Conservation (phyloP, 2,329 filamentous ascomycete species). For the Juglanconis oblonga region DNA sequence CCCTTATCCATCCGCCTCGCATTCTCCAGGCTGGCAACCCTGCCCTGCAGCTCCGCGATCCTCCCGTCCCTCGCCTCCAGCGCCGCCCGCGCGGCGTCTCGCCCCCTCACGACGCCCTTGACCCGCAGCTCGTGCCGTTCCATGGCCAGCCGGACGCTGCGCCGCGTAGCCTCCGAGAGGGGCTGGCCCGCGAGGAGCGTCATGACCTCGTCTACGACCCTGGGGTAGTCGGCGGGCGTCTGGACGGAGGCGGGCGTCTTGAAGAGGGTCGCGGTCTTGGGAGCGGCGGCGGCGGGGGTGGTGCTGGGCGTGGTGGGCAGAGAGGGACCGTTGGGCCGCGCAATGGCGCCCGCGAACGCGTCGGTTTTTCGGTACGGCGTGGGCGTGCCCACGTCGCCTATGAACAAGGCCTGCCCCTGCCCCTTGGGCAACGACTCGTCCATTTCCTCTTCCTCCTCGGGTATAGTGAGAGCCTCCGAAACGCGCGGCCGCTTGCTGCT, state of each 20-base stretch:
- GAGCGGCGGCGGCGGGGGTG: not conserved
- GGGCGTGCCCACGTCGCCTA: conserved; percentile 5
- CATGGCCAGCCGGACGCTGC: conserved; percentile 42
- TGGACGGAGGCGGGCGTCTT: conserved; percentile 1
- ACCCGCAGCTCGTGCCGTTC: conserved; percentile 54
- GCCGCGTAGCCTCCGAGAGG: conserved; percentile 35
- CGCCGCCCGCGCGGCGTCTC: conserved; percentile 63
- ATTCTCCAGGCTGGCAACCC: conserved; percentile 38
- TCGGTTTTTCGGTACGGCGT: conserved; percentile 16
- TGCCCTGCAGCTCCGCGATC: conserved; percentile 34
- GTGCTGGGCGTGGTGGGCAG: not conserved
- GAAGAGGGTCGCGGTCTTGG: not conserved
- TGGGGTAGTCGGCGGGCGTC: conserved; percentile 27
- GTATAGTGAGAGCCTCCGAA: not conserved
- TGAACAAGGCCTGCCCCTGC: not conserved
- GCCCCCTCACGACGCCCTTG: conserved; percentile 60
- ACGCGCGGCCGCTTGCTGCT: conserved; percentile 13
- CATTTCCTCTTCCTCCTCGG: not conserved
- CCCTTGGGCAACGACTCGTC: not conserved
- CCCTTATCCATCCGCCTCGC: conserved; percentile 13
- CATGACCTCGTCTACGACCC: conserved; percentile 46
- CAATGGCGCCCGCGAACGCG: not conserved
- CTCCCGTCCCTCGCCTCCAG: conserved; percentile 59
- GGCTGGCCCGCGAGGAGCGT: conserved; percentile 42
- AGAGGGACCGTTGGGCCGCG: not conserved